phyloP scores from a whole-genome alignment of 192 early-diverging fungal genomes.

The Backusella tuberculispora region DNA sequence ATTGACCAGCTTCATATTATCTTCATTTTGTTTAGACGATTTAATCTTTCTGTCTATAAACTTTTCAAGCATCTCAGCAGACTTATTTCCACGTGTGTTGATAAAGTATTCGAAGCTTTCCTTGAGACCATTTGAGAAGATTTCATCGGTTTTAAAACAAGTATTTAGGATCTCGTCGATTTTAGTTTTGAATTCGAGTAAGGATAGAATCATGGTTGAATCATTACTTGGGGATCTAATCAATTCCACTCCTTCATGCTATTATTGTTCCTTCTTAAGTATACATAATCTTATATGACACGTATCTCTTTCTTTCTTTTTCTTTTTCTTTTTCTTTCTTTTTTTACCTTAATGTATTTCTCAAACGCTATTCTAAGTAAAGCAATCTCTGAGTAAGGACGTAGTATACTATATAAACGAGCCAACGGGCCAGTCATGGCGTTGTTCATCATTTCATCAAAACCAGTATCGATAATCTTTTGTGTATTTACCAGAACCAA shows the following conservation, averaged over 20 bases:
- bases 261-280: not conserved
- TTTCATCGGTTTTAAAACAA: constrained; percentile 56
- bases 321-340: not conserved
- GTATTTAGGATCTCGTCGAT: constrained; percentile 62
- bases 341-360: constrained; percentile 77
- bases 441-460: constrained; percentile 75
- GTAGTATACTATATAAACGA: constrained; percentile 71
- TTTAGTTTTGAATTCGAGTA: constrained; percentile 65
- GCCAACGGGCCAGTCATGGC: constrained; percentile 66
- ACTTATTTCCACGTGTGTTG: constrained; percentile 72
- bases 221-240: constrained; percentile 61
- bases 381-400: constrained; percentile 61
- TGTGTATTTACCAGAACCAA: constrained; percentile 72
- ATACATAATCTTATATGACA: not conserved
- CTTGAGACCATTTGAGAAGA: constrained; percentile 63
- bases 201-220: constrained; percentile 55
- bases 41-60: constrained; percentile 68
- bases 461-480: constrained; percentile 68
- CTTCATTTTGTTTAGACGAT: constrained; percentile 43
- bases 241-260: constrained; percentile 60
- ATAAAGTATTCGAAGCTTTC: constrained; percentile 77
- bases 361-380: constrained; percentile 66
- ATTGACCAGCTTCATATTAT: constrained; percentile 40
- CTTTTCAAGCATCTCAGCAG: constrained; percentile 76
- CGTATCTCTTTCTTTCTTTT: not conserved